Evolutionary conservation across 495 filamentous ascomycete species (phyloP).

Genomic region (Lasiosphaeriaceae sp.): DNA sequence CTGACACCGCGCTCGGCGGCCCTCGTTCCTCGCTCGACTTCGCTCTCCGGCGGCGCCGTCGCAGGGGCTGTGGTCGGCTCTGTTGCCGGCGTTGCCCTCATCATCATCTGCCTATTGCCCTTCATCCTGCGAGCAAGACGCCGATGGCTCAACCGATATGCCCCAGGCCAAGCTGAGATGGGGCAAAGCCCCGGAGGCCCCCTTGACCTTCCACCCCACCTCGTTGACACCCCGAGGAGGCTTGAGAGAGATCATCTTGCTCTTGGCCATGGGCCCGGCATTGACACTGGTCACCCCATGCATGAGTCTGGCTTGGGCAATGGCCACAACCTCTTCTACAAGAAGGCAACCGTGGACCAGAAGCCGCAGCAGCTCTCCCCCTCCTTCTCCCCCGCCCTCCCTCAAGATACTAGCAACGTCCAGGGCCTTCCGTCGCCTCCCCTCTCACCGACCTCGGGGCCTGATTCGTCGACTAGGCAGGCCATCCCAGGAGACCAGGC

Average conservation of each 20-base stretch:
- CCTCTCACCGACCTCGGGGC: slow-evolving; percentile 15
- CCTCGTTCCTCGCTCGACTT: slow-evolving; percentile 24
- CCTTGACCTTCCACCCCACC: slow-evolving; percentile 14
- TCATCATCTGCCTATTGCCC: slow-evolving; percentile 30
- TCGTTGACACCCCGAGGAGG: slow-evolving; percentile 21
- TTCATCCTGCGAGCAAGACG: slow-evolving; percentile 30
- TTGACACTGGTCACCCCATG: too few species aligned
- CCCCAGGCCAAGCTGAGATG: slow-evolving; percentile 28
- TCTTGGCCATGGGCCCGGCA: slow-evolving; percentile 2
- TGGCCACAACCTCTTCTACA: slow-evolving; percentile 7
- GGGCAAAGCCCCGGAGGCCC: slow-evolving; percentile 34
- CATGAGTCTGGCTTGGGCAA: slow-evolving; percentile 8
- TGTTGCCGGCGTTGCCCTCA: slow-evolving; percentile 27
- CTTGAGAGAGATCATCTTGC: slow-evolving; percentile 15
- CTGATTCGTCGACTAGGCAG: slow-evolving; percentile 9
- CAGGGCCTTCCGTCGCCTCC: slow-evolving; percentile 28
- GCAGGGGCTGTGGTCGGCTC: slow-evolving; percentile 36
- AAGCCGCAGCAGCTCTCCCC: slow-evolving; percentile 12
- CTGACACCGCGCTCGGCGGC: slow-evolving; percentile 5
- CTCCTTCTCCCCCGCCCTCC: slow-evolving; percentile 15
- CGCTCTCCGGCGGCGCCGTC: slow-evolving; percentile 28
- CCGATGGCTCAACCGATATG: slow-evolving; percentile 17
- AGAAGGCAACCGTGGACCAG: slow-evolving; percentile 13
- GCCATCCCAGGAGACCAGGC: slow-evolving; percentile 9
- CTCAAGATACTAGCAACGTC: background rate